phyloP scores from a whole-genome alignment of 2,329 filamentous ascomycete species.

The Teratosphaeria gauchensis region DNA sequence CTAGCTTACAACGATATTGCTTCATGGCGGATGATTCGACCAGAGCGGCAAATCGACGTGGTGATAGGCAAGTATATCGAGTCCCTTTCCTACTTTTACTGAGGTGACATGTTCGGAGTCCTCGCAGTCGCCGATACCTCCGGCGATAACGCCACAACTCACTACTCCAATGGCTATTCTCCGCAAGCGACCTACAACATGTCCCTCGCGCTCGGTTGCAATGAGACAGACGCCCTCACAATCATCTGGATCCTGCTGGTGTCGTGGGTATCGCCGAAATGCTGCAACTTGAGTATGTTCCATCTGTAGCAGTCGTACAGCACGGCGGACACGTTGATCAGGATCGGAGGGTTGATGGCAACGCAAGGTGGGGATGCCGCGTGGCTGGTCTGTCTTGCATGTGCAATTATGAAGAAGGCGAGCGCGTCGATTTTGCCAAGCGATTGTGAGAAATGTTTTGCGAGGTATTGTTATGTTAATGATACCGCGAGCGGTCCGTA shows the following conservation, averaged over 20 bases:
- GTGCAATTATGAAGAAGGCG: background rate
- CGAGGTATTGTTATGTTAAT: background rate
- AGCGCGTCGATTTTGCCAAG: background rate
- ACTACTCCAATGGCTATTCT: background rate
- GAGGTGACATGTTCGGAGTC: background rate
- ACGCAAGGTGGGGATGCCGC: background rate
- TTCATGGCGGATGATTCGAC: background rate
- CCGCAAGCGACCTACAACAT: background rate
- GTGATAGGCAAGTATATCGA: background rate
- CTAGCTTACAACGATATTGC: background rate
- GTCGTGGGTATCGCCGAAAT: background rate
- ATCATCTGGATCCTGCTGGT: slow-evolving; percentile 2
- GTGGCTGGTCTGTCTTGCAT: background rate
- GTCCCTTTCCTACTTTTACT: background rate
- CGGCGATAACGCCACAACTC: background rate
- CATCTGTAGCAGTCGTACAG: background rate
- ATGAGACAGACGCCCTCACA: background rate
- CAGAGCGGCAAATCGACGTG: background rate
- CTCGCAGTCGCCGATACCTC: background rate
- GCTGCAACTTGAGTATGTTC: background rate
- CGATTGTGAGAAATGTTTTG: background rate
- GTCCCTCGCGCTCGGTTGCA: slow-evolving; percentile 1
- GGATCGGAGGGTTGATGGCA: background rate
- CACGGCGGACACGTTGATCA: background rate
- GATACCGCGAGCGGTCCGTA: background rate